Base-by-base conservation (phyloP, 2,329 filamentous ascomycete genomes). In the Arthrobotrys conoides region DNA sequence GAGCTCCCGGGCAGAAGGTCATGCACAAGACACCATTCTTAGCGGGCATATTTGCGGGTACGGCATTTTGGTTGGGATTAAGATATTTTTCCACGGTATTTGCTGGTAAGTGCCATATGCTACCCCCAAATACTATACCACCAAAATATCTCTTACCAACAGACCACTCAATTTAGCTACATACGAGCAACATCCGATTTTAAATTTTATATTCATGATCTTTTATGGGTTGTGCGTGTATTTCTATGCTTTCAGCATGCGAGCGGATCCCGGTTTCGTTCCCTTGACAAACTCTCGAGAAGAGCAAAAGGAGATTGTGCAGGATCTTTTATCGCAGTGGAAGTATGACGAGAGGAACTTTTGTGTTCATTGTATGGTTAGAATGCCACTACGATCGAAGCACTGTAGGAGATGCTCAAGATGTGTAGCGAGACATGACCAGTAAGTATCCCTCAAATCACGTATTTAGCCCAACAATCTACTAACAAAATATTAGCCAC, bases 281-380 rank as follows among this genome's bases (percentile, higher is more conserved):
- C 95, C 96, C 44, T 97, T 97, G 84, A 89, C 94, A 82, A 91
- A 91, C 71, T 95, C 94, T 81, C 91, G 96, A 71, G 93, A 93
- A 27, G 92, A 97, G 84, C 95, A 97, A 84, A 94, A 95, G 84
- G 90, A 91, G 48, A 91, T 92, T 73, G 97, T 99, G 81, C 92
- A 96, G 80, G 93, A 97, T 81, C 88, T 99, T 6, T 88, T 99
- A 80, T 88, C 90, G 73, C 84, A 90, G 81, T 96, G 93, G 90
- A 96, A 93, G 83, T 99, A 95, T 84, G 94, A 99, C 83, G 95
- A 97, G 83, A 87, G 91, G 79, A 95, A 97, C 84, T 99, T 98
- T 83, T 99, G 96, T 84, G 91, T 96, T 30, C 90, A 90, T 59
- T 99, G 96, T 86, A 97, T 98, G 94, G 93, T 97, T 81, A 90